Percentiles rank a stretch among this genome's conserved stretches.
These are phyloP conservation scores for Talaromyces thailandensis DNA, from an alignment of 495 filamentous ascomycete species.

Conservation along the genomic window DNA sequence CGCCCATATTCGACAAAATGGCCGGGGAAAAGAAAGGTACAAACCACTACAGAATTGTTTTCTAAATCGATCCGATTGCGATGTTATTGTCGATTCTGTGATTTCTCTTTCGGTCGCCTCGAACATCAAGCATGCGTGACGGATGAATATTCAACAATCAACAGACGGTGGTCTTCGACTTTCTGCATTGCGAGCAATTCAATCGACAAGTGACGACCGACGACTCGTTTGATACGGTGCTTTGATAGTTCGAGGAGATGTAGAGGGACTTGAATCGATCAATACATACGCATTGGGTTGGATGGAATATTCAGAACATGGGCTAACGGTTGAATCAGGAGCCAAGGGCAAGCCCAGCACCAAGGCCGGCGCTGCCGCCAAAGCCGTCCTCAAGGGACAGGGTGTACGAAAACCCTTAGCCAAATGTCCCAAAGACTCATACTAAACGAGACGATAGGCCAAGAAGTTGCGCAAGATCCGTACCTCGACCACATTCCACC, in stretches of 20 bases:
- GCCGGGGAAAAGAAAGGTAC: constrained; percentile 22
- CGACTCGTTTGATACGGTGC: neutral
- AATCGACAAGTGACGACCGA: neutral
- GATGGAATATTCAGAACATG: neutral
- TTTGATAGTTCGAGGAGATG: constrained; percentile 2
- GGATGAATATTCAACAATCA: neutral
- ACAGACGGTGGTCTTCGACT: neutral
- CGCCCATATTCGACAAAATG: constrained; percentile 51
- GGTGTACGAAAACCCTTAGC: constrained; percentile 31
- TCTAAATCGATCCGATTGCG: neutral
- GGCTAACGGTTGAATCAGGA: constrained; percentile 36
- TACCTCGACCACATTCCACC: constrained; percentile 92
- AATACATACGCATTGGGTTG: neutral
- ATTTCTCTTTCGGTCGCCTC: neutral
- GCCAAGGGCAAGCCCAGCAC: constrained; percentile 59
- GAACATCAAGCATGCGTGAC: neutral
- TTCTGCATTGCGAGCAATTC: neutral
- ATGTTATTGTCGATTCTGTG: neutral
- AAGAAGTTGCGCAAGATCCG: constrained; percentile 91
- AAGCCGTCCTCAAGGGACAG: constrained; percentile 87
- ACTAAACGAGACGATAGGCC: constrained; percentile 56
- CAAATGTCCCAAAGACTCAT: constrained; percentile 17
- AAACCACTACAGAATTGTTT: neutral
- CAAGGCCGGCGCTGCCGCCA: constrained; percentile 85
- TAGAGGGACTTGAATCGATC: neutral